A percentile compares a stretch with the other conserved stretches of the same genome.
Evolutionary conservation across 108 stramenopile genomes (phyloP).

Genomic region (Fragilaria radians): DNA sequence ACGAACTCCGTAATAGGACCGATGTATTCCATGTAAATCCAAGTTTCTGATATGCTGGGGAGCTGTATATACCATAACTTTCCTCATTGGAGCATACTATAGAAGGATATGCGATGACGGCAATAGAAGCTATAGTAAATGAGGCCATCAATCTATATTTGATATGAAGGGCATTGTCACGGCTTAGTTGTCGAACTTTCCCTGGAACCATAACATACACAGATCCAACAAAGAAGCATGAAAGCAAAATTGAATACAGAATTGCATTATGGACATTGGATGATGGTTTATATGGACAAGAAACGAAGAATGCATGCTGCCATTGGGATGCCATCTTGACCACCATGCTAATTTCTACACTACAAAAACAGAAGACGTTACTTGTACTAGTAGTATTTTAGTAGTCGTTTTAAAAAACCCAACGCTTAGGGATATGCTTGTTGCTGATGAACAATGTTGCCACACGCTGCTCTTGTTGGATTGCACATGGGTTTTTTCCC

Average conservation of each 20-base stretch:
- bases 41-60: background rate
- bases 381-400: no score
- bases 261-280: no score
- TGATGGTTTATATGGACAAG: background rate
- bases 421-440: no score
- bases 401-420: no score
- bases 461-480: no score
- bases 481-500: no score
- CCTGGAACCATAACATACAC: constrained; percentile 69
- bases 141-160: constrained; percentile 44
- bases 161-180: constrained; percentile 58
- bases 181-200: constrained; percentile 34
- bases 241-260: constrained; percentile 4
- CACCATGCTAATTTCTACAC: no score
- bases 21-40: constrained; percentile 18
- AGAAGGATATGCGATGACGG: constrained; percentile 33
- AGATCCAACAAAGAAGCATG: constrained; percentile 48
- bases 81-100: constrained; percentile 33
- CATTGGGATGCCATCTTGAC: no score
- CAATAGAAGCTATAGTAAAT: constrained; percentile 21
- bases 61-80: background rate
- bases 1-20: constrained; percentile 5
- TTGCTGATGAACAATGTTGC: no score
- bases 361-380: no score
- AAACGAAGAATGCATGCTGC: background rate